Base-by-base conservation (phyloP, 305 asterid species). In the Fraxinus dipetala region DNA sequence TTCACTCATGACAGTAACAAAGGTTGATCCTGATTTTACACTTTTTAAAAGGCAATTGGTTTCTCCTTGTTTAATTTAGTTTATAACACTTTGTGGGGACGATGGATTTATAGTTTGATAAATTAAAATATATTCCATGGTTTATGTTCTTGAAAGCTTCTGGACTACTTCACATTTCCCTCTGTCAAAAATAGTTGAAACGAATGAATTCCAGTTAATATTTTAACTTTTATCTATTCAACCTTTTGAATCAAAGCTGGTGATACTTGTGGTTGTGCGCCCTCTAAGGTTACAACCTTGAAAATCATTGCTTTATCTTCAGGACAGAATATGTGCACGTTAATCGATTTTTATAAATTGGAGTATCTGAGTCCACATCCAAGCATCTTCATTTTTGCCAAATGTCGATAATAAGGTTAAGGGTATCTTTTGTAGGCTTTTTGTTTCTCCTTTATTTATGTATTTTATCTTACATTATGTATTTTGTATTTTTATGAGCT, bases 1-100 rank as follows among this genome's bases (percentile, higher is more conserved):
- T 85, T 89, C 91, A 63, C 80, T 89, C 85, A 94, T 95, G 97
- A 95, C 98, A 1, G 76, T 90, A 45, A 92, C 93, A 16, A 95
- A 95, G 99, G 98, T 95, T 80, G 20, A 61, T 80, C 78, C 65
- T 77, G 54, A 7, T 45, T 69, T 82, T 40, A 61, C 32, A 61
- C 67, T 77, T 80, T 82, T 10, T 67, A 1, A 67, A 28, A 67
- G 38, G 22, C n/a, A 13, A 26, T 67, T 67, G 36, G 20, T 67
- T 28, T 34, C 36, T 67, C 38, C 36, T 26, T 28, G 13, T 67
- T 28, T 67, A 67, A 13, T 67, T 28, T 67, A 22, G 31, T 24
- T 22, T 63, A n/a, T 54, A 16, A 16, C 3, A 8, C 28, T 1
- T 54, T 10, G 31, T 63, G 36, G 36, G 36, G 74, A 67, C 0